Percentiles rank a stretch among this genome's conserved stretches.
phyloP scores from a whole-genome alignment of 768 basidiomycete species.

The Kwoniella sp. region DNA sequence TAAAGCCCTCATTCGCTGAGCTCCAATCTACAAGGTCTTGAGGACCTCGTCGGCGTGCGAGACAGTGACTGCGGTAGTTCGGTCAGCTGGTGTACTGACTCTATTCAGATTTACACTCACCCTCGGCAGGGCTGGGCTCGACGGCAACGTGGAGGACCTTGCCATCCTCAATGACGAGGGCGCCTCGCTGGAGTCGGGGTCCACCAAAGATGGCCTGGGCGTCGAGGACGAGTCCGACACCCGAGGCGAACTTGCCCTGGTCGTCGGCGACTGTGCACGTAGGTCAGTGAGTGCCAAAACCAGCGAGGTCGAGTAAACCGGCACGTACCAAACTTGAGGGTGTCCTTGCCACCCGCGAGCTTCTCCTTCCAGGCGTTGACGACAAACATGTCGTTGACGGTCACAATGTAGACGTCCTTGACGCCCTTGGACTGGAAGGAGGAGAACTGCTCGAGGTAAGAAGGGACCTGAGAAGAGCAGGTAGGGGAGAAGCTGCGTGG shows the following conservation, averaged over 20 bases:
- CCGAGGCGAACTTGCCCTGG: conserved; percentile 57
- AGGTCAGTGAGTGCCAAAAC: background rate
- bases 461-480: conserved; percentile 59
- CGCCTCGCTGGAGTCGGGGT: conserved; percentile 61
- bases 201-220: conserved; percentile 62
- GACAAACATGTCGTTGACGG: conserved; percentile 71
- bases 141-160: conserved; percentile 64
- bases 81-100: background rate
- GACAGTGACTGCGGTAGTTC: conserved; percentile 50
- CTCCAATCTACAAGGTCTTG: conserved; percentile 33
- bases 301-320: background rate
- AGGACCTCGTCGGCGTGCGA: conserved; percentile 58
- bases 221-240: conserved; percentile 62
- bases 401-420: conserved; percentile 62
- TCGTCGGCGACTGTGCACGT: conserved; percentile 59
- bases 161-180: conserved; percentile 57
- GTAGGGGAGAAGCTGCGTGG: conserved; percentile 65
- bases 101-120: conserved; percentile 16
- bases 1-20: too few species aligned
- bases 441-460: conserved; percentile 64
- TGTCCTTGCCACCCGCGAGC: conserved; percentile 56
- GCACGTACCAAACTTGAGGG: conserved; percentile 54
- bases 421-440: conserved; percentile 74
- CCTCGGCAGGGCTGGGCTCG: conserved; percentile 55
- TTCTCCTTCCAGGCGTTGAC: conserved; percentile 51